Evolutionary conservation across 192 early-diverging fungal genomes (phyloP).

Genomic region (Dispira parvispora): DNA sequence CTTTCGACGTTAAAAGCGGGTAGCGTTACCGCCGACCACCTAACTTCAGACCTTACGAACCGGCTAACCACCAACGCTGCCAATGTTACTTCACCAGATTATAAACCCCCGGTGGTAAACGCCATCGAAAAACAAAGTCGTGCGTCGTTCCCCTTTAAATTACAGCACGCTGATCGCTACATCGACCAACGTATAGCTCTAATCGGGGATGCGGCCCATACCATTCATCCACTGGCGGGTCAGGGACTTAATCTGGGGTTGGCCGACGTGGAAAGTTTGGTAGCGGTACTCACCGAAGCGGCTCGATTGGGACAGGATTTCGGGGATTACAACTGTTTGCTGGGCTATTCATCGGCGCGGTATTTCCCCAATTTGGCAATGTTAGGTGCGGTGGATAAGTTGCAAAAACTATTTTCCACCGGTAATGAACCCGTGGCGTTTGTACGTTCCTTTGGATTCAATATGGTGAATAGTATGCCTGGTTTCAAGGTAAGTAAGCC

Average conservation of each 20-base stretch:
- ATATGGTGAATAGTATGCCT: slow-evolving; percentile 44
- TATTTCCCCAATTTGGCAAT: slow-evolving; percentile 69
- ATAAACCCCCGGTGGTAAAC: slow-evolving; percentile 39
- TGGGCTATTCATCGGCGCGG: slow-evolving; percentile 64
- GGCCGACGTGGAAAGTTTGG: slow-evolving; percentile 60
- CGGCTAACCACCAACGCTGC: background rate
- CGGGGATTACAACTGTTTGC: slow-evolving; percentile 55
- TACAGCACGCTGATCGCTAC: slow-evolving; percentile 69
- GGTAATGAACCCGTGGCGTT: slow-evolving; percentile 40
- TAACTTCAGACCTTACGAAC: background rate
- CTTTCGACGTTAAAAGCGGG: slow-evolving; percentile 14
- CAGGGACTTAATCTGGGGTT: slow-evolving; percentile 93
- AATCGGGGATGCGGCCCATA: slow-evolving; percentile 92
- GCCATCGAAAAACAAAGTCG: slow-evolving; percentile 44
- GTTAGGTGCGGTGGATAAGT: slow-evolving; percentile 65
- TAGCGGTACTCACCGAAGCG: slow-evolving; percentile 41
- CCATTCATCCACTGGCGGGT: slow-evolving; percentile 89
- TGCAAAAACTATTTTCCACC: slow-evolving; percentile 62
- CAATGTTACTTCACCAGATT: slow-evolving; percentile 7
- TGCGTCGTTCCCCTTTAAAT: slow-evolving; percentile 65
- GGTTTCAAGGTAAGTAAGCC: slow-evolving; percentile 36
- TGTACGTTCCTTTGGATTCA: slow-evolving; percentile 54
- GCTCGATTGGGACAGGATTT: slow-evolving; percentile 62
- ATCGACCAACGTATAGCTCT: slow-evolving; percentile 62
- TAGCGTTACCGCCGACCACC: slow-evolving; percentile 1